Conservation (phyloP, 2,329 filamentous ascomycete species). For the Botrytis squamosa region DNA sequence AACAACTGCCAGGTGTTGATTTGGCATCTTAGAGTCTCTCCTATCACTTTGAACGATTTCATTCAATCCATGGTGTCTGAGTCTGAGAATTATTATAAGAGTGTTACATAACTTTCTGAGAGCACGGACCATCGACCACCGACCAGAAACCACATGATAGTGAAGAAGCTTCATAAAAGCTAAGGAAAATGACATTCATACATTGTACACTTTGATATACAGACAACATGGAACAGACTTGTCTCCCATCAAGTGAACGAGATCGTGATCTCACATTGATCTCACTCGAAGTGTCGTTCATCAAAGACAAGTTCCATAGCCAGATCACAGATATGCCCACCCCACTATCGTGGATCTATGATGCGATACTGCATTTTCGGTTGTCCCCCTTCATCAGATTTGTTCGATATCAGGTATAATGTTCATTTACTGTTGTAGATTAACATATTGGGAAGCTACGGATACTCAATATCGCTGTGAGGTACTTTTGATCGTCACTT, state of each 20-base stretch:
- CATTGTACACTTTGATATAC: not conserved
- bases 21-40: not conserved
- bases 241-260: not conserved
- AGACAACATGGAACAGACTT: not conserved
- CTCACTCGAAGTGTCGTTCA: not conserved
- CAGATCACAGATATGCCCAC: not conserved
- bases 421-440: not conserved
- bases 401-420: not conserved
- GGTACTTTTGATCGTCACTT: not conserved
- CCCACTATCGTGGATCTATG: slow-evolving; percentile 1
- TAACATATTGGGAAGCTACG: not conserved
- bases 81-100: not conserved
- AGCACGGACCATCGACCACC: not conserved
- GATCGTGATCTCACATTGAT: not conserved
- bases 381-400: not conserved
- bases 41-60: not conserved
- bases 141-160: not conserved
- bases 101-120: not conserved
- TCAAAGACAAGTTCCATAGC: not conserved
- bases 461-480: not conserved
- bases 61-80: not conserved
- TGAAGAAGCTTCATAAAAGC: not conserved
- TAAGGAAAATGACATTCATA: not conserved
- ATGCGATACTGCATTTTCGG: slow-evolving; percentile 9
- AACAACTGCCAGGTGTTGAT: not conserved